Base-by-base conservation (phyloP, 106 monocot genomes). In the Dactylorhiza incarnata region DNA sequence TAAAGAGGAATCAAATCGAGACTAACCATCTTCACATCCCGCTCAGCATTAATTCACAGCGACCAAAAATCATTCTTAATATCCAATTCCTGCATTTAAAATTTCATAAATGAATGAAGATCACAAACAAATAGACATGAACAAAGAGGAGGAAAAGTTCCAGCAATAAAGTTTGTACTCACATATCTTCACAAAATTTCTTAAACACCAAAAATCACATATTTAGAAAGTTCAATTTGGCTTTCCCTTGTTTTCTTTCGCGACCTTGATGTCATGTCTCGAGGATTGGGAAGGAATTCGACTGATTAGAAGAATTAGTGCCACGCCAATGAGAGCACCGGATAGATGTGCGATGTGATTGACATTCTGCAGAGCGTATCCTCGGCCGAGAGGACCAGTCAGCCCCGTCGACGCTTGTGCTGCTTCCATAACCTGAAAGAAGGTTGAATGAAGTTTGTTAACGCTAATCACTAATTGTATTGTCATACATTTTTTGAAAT, bases 301-400 rank as follows among this genome's bases (percentile, higher is more conserved):
- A 48, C 79, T 85, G 5, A 95, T 52, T 23, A 89, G 69, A 24
- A 85, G 55, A n/a, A 95, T 85, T 67, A 95, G 78, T 15, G 87
- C 89, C 46, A 78, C 95, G 74, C 95, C 95, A 12, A 95, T 75
- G 26, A 95, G 74, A 84, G 95, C 95, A 79, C 95, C 95, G 20
- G 92, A 89, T 73, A 95, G 78, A 80, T 95, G 95, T 13, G 95
- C 95, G 79, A 95, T 84, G 79, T 95, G 92, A 81, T 95, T 95
- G 5, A 95, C 84, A 43, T 76, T 82, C 79, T 85, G 85, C 54
- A 83, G 55, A 20, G 86, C 85, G 49, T 74, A 73, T 13, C 89
- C 81, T 65, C 37, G 80, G 5, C 56, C 82, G 52, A 82, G 46
- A 58, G 86, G 61, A 62, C 81, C 84, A 7, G 80, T 48, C 63